Evolutionary conservation across 345 rosid species (phyloP), one percentile per base, ranked within the genome.

Genomic region (Jatropha curcas): DNA sequence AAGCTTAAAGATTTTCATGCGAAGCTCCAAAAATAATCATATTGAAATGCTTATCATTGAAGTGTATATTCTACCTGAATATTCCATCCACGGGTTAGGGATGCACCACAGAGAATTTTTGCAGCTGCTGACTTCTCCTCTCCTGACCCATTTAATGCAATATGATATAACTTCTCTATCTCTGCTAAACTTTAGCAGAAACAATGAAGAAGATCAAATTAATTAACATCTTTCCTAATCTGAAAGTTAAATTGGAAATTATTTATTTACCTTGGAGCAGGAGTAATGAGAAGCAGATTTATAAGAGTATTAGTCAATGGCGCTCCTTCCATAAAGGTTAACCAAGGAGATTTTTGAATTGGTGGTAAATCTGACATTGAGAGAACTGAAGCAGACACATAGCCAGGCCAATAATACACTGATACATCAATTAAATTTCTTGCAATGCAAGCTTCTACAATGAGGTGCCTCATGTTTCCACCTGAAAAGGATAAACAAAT

Each of bases 401-500:
- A 89, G 60, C 85, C 84, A 1, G 87, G 88, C 93, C 91, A 89
- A 75, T 81, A 83, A 74, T 84, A 89, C 27, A 84, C 91, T 12
- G 88, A 84, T 27, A 75, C 80, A 74, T 89, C 93, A 27, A 89
- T 74, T 68, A 89, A 77, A 63, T 84, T 84, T 83, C 93, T 84
- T 41, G 90, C 81, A 70, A 89, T 87, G 77, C 93, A 89, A 77
- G 91, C 89, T 82, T 89, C 93, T 55, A 89, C 89, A 67, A 89
- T 85, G 64, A 89, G 86, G 70, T 89, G 93, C 83, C 89, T 74
- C 93, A 86, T 53, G 78, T 84, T 82, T 71, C 91, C 91, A 78
- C 84, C 93, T 87, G 80, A 53, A 60, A 78, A 77, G 39, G 17
- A 74, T 31, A 65, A 45, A 73, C 48, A 31, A 45, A 62, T 35